Evolutionary conservation across 2,329 filamentous ascomycete genomes (phyloP).

Genomic region (Stagonosporopsis rhizophila): DNA sequence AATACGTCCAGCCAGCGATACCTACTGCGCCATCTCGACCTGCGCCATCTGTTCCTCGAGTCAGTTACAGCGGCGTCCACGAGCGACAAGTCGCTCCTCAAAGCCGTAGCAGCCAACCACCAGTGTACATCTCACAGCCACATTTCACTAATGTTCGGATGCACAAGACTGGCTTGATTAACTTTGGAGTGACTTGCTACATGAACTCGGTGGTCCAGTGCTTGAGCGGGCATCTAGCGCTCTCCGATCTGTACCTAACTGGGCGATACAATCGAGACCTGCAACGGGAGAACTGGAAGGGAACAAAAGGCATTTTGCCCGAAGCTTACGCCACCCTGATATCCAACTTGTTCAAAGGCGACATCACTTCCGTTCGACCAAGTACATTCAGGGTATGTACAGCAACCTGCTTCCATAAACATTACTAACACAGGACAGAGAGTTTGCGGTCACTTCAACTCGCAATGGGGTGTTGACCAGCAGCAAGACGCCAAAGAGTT

Average conservation of each 20-base stretch:
- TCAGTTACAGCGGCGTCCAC: slow-evolving; percentile 82
- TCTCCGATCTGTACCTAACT: slow-evolving; percentile 70
- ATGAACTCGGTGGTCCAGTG: slow-evolving; percentile 91
- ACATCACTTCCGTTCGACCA: slow-evolving; percentile 56
- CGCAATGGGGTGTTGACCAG: slow-evolving; percentile 72
- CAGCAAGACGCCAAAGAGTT: slow-evolving; percentile 96
- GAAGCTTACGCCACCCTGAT: slow-evolving; percentile 68
- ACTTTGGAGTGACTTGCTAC: slow-evolving; percentile 86
- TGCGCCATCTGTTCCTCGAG: slow-evolving; percentile 62
- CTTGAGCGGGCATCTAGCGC: slow-evolving; percentile 72
- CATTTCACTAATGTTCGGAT: slow-evolving; percentile 56
- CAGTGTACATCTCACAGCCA: slow-evolving; percentile 55
- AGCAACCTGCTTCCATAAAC: not conserved
- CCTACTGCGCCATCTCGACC: slow-evolving; percentile 68
- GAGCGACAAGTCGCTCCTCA: slow-evolving; percentile 58
- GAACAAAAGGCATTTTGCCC: slow-evolving; percentile 67
- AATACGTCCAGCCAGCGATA: slow-evolving; percentile 59
- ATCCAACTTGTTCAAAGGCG: slow-evolving; percentile 68
- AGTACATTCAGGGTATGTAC: slow-evolving; percentile 53
- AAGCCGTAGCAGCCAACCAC: slow-evolving; percentile 47
- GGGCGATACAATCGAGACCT: slow-evolving; percentile 67
- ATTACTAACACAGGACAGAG: slow-evolving; percentile 38
- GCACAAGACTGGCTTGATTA: slow-evolving; percentile 76
- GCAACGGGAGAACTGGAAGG: slow-evolving; percentile 68
- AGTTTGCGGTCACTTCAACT: slow-evolving; percentile 70